Base-by-base conservation (phyloP, 2,329 filamentous ascomycete genomes). In the Ceratocystis albifundus region DNA sequence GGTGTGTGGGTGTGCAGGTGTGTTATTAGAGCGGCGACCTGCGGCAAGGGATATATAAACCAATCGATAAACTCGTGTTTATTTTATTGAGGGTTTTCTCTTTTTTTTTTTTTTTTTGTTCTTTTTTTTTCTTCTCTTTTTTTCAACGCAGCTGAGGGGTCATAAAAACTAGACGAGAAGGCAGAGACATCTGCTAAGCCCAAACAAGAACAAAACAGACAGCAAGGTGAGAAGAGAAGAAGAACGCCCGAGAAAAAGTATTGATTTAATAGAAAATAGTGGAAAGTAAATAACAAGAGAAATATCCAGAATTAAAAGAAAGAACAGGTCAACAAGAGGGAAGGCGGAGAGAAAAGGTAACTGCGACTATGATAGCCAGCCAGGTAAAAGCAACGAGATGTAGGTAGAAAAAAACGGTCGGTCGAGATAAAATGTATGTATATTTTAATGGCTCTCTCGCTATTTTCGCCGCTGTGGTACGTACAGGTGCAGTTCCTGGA, bases 101-200 rank as follows among this genome's bases (percentile, higher is more conserved):
- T 36, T 3, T 36, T 41, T 41, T 12, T 15, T 15, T 12, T 12
- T 41, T 41, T 41, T 41, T 41, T 59, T 62, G 36, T 4, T 41
- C 15, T 41, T 36, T 15, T 41, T 15, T 36, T 3, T 36, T 41
- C 15, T 12, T 15, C 4, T 12, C 10, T 41, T 41, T 41, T 41
- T 41, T 59, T 62, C 32, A 15, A 22, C 12, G 36, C 59, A 62
- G 59, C 41, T 44, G 28, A 22, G 46, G 28, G 36, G 22, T 64
- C 41, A 45, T 64, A 64, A 41, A 53, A 64, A 53, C 62, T 64
- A 64, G 62, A 64, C 62, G 62, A 64, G 62, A 64, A 55, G 62
- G 46, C 62, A 64, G 28, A 64, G 44, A 53, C 46, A 64, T 55
- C 46, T 53, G 62, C 62, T 64, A 41, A 55, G 46, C 62, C 62